Conservation (phyloP, 2,329 filamentous ascomycete genomes). For the Didymella segeticola region DNA sequence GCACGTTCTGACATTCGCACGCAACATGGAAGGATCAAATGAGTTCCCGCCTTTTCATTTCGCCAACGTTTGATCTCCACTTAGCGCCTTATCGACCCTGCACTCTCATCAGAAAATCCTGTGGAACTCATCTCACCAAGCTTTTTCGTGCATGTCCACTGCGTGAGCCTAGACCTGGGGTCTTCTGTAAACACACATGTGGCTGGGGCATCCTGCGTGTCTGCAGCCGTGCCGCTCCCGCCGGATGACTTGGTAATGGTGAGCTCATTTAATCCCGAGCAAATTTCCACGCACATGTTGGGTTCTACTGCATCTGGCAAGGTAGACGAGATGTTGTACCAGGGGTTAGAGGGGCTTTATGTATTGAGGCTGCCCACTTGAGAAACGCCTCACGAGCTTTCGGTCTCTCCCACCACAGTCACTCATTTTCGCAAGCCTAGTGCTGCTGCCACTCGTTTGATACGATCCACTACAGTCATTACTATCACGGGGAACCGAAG, state of each 20-base stretch:
- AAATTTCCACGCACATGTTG: constrained; percentile 32
- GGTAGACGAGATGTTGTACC: constrained; percentile 21
- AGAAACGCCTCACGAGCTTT: constrained; percentile 15
- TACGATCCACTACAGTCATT: constrained; percentile 16
- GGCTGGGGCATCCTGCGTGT: constrained; percentile 14
- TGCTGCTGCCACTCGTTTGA: constrained; percentile 39
- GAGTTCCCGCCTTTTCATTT: constrained; percentile 35
- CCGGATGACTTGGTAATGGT: constrained; percentile 1
- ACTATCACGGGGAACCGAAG: constrained; percentile 2
- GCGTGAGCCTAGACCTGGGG: constrained; percentile 20
- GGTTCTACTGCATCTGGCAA: constrained; percentile 18
- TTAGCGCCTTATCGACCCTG: constrained; percentile 27
- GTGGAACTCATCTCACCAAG: constrained; percentile 24
- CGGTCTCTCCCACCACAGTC: constrained; percentile 19
- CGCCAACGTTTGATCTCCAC: constrained; percentile 43
- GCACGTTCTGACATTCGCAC: constrained; percentile 7
- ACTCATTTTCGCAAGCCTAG: constrained; percentile 37
- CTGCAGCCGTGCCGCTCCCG: constrained; percentile 17
- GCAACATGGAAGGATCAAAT: constrained; percentile 14
- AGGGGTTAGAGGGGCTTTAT: constrained; percentile 20
- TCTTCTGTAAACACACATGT: constrained; percentile 6
- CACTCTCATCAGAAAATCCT: constrained; percentile 22
- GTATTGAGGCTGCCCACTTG: constrained; percentile 24
- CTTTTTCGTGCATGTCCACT: constrained; percentile 16
- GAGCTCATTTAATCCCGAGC: constrained; percentile 28